Evolutionary conservation across 2,329 filamentous ascomycete species (phyloP), one percentile per base, ranked within the genome.

Genomic region (Diaporthe longicolla): DNA sequence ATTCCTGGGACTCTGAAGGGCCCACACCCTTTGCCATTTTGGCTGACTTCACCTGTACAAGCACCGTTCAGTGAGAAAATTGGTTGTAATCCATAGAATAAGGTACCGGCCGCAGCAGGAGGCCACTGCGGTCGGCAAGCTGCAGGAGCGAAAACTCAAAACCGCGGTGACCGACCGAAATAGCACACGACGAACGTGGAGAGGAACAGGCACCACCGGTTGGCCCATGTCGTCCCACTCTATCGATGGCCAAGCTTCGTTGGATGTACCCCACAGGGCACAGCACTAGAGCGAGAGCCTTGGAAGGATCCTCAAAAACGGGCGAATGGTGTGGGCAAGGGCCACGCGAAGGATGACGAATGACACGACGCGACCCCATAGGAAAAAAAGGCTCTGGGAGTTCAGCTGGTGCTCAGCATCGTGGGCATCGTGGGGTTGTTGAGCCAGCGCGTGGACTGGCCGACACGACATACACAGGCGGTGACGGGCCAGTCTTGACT

Each of bases 381-480:
- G 37, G 29, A 32, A 40, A 61, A 43, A n/a, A 40, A 40, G n/a
- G 17, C 63, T 10, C 21, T 24, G 63, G n/a, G 15, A 21, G 63
- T 54, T 54, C 63, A 68, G 63, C 63, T 68, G n/a, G n/a, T 48
- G 4, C 26, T 48, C 40, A 48, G 45, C 63, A 68, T 68, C 63
- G 63, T 68, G 63, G 45, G n/a, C 63, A 54, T 68, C 63, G 63
- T 68, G 63, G 63, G 63, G 63, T 37, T 68, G 35, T 54, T 54
- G 40, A 45, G 59, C 40, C 52, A 29, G 21, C 48, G 63, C 48
- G 24, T 68, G 63, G 63, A n/a, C 29, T 54, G 57, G 26, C 58
- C 58, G 58, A 72, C 58, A 72, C 58, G 48, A 72, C 58, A 72
- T n/a, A 72, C 58, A 72, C 17, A 71, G 50, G 70, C 70, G 70